Evolutionary conservation across 2,329 filamentous ascomycete species (phyloP).

Genomic region (Sordariomycetes sp.): DNA sequence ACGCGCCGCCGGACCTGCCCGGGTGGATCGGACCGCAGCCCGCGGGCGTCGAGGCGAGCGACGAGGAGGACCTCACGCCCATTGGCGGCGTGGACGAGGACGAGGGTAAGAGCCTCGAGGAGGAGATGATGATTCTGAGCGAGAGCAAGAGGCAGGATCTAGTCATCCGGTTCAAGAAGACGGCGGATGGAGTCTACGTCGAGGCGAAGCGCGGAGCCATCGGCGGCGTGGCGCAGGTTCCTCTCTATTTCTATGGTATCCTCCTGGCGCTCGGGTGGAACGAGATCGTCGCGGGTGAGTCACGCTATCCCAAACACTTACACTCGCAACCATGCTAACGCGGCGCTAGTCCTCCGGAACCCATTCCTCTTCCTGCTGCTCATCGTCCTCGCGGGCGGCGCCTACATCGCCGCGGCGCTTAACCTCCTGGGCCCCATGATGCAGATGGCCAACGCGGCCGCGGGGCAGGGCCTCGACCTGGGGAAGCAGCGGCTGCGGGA

Average conservation of each 20-base stretch:
- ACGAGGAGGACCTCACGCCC: slow-evolving; percentile 80
- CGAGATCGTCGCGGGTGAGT: slow-evolving; percentile 84
- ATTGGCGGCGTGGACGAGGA: slow-evolving; percentile 94
- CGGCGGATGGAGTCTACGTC: slow-evolving; percentile 92
- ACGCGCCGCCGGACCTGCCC: slow-evolving; percentile 68
- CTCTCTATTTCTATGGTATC: slow-evolving; percentile 86
- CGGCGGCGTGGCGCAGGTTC: slow-evolving; percentile 87
- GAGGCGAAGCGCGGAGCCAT: slow-evolving; percentile 96
- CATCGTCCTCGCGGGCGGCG: slow-evolving; percentile 62
- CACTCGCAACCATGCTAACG: slow-evolving; percentile 6
- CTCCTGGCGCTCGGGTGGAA: slow-evolving; percentile 96
- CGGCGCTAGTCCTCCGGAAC: slow-evolving; percentile 69
- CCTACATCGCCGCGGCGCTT: slow-evolving; percentile 84
- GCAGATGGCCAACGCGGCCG: slow-evolving; percentile 87
- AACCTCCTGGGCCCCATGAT: slow-evolving; percentile 95
- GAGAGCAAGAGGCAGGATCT: slow-evolving; percentile 87
- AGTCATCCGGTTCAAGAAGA: slow-evolving; percentile 94
- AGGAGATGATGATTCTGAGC: slow-evolving; percentile 90
- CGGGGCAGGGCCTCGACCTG: slow-evolving; percentile 76
- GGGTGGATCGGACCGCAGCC: slow-evolving; percentile 76
- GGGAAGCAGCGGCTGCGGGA: slow-evolving; percentile 85
- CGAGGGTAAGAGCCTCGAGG: slow-evolving; percentile 85
- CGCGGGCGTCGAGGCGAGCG: slow-evolving; percentile 60
- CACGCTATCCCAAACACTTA: not conserved
- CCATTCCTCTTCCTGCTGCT: slow-evolving; percentile 87